Evolutionary conservation across 495 filamentous ascomycete genomes (phyloP).

Genomic region (Thermochaetoides thermophila): DNA sequence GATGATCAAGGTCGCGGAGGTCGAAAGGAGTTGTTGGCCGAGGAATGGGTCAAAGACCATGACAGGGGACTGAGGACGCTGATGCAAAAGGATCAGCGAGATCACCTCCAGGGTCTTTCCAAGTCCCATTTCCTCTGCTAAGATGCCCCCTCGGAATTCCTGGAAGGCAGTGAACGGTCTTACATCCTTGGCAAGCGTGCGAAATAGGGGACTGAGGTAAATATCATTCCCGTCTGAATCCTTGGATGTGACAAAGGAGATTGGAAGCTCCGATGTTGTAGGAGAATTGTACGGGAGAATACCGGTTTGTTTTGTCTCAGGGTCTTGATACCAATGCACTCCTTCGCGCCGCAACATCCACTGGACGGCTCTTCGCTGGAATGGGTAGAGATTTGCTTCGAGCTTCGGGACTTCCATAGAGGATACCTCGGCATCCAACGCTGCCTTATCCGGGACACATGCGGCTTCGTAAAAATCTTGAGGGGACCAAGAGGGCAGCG

Average conservation of each 20-base stretch:
- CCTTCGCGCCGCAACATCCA: constrained; percentile 33
- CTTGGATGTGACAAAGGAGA: constrained; percentile 7
- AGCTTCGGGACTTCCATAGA: constrained; percentile 17
- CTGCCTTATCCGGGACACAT: constrained; percentile 19
- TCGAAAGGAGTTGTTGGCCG: constrained; percentile 27
- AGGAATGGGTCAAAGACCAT: constrained; percentile 14
- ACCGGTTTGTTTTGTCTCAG: constrained; percentile 2
- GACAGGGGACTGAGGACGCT: constrained; percentile 11
- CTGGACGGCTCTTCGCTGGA: constrained; percentile 29
- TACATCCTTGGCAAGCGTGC: constrained; percentile 41
- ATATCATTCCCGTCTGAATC: constrained; percentile 20
- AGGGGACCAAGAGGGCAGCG: constrained; percentile 14
- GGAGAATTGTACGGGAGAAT: constrained; percentile 6
- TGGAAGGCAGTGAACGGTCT: constrained; percentile 29
- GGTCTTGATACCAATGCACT: constrained; percentile 16
- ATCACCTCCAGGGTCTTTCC: constrained; percentile 91
- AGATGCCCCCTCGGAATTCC: constrained; percentile 46
- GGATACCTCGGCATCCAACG: constrained; percentile 7
- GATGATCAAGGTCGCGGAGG: constrained; percentile 69
- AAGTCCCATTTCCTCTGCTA: constrained; percentile 94
- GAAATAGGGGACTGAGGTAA: constrained; percentile 47
- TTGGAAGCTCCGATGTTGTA: constrained; percentile 1
- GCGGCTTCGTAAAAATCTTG: constrained; percentile 32
- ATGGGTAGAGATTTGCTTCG: constrained; percentile 25
- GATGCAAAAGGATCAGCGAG: constrained; percentile 55